Percentiles rank a stretch among this genome's conserved stretches.
phyloP scores from a whole-genome alignment of 2,329 filamentous ascomycete species.

The Cladosporium halotolerans region DNA sequence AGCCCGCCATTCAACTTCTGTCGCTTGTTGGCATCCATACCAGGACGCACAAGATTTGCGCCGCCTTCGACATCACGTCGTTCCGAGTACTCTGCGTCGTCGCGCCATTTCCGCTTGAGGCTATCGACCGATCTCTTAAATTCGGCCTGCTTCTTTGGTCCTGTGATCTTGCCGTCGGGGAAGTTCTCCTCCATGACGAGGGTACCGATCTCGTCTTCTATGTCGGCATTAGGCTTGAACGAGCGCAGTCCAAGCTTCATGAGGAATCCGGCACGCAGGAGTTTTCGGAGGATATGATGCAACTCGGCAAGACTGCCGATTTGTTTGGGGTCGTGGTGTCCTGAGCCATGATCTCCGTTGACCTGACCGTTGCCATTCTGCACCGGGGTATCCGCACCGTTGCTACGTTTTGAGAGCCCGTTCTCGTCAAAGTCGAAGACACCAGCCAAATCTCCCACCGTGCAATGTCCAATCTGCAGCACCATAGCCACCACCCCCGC shows the following conservation, averaged over 20 bases:
- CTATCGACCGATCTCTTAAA: slow-evolving; percentile 52
- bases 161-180: slow-evolving; percentile 48
- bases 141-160: slow-evolving; percentile 60
- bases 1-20: slow-evolving; percentile 27
- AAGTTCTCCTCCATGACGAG: slow-evolving; percentile 53
- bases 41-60: slow-evolving; percentile 22
- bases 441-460: slow-evolving; percentile 55
- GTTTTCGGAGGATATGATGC: slow-evolving; percentile 38
- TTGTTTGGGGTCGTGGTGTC: neutral
- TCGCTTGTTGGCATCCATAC: slow-evolving; percentile 25
- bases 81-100: slow-evolving; percentile 33
- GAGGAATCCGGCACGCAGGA: slow-evolving; percentile 61
- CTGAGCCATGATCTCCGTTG: slow-evolving; percentile 14
- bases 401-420: slow-evolving; percentile 25
- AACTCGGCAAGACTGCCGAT: slow-evolving; percentile 30
- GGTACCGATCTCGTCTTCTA: slow-evolving; percentile 53
- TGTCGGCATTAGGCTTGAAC: slow-evolving; percentile 52
- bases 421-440: slow-evolving; percentile 11
- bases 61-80: slow-evolving; percentile 22
- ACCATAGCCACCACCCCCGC: slow-evolving; percentile 69
- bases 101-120: slow-evolving; percentile 48
- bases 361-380: slow-evolving; percentile 19
- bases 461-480: slow-evolving; percentile 70
- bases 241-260: slow-evolving; percentile 51
- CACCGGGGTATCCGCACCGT: slow-evolving; percentile 22